Base-by-base conservation (phyloP, 177 flowering plant genomes). In the Vitis hybrid region DNA sequence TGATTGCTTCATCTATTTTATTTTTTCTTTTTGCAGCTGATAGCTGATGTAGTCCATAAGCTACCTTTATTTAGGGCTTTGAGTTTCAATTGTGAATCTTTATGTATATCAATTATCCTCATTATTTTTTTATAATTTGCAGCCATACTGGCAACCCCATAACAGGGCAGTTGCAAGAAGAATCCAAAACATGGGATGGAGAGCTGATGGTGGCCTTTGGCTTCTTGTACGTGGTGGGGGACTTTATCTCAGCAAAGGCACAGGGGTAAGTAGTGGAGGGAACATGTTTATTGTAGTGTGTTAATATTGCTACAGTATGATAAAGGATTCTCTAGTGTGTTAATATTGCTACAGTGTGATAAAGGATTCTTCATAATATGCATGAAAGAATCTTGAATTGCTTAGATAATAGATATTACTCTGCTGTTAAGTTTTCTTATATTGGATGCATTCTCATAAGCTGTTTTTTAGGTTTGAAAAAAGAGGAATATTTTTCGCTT, bases 171-270 rank as follows among this genome's bases (percentile, higher is more conserved):
- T 90, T 74, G 99, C 98, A 59, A 83, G 98, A 79, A 89, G 99
- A 83, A 95, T 95, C 55, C 99, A 95, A 62, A 95, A 88, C 81
- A 95, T 95, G 98, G 99, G 99, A 69, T 95, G 99, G 99, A 88
- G 98, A 75, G 94, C 97, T 78, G 99, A 95, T 87, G 99, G 99
- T 71, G 99, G 98, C 74, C 94, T 95, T 68, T 95, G 99, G 99
- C 94, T 95, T 77, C 97, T 95, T 56, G 98, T 88, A 51, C 94
- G 99, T 70, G 99, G 99, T 72, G 99, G 99, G 17, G 99, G 98
- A 54, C 94, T 95, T 72, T 93, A 79, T 83, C 96, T 95, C 63
- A 90, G 99, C 86, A 91, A 86, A 86, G 99, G 99, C 78, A 86
- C 91, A 5, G 98, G 97, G 82, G 99, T 91, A 82, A 81, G 88